Percentiles rank a stretch among this genome's conserved stretches.
Conservation (phyloP, 768 basidiomycete species). For the Calocera cornea region DNA sequence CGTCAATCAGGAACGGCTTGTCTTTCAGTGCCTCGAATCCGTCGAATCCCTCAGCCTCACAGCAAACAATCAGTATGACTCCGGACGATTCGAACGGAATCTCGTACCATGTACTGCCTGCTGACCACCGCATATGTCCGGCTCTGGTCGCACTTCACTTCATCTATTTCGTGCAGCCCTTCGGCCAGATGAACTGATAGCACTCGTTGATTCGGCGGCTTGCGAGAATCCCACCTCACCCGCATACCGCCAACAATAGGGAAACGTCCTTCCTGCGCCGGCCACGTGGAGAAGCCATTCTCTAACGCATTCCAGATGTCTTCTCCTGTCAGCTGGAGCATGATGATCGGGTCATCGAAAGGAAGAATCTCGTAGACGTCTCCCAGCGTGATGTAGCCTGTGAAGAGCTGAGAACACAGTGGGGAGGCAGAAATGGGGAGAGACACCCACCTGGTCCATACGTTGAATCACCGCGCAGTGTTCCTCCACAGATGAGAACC, state of each 20-base stretch:
- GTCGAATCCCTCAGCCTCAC: constrained; percentile 54
- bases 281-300: constrained; percentile 57
- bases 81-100: background rate
- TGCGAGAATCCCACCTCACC: constrained; percentile 75
- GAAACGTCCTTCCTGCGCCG: constrained; percentile 88
- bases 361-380: constrained; percentile 82
- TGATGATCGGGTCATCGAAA: constrained; percentile 73
- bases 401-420: background rate
- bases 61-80: background rate
- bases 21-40: constrained; percentile 60
- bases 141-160: constrained; percentile 38
- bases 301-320: constrained; percentile 73
- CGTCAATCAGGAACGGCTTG: constrained; percentile 57
- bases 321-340: constrained; percentile 64
- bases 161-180: constrained; percentile 29
- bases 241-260: constrained; percentile 74
- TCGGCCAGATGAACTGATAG: constrained; percentile 53
- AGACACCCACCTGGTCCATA: constrained; percentile 58
- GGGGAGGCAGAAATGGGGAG: background rate
- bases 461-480: constrained; percentile 68
- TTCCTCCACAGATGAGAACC: constrained; percentile 70
- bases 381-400: constrained; percentile 65
- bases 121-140: constrained; percentile 67
- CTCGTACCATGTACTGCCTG: constrained; percentile 57
- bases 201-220: constrained; percentile 56